These are phyloP conservation scores for Patellifolia procumbens DNA, from an alignment of 179 eudicot genomes.

Conservation along the genomic window DNA sequence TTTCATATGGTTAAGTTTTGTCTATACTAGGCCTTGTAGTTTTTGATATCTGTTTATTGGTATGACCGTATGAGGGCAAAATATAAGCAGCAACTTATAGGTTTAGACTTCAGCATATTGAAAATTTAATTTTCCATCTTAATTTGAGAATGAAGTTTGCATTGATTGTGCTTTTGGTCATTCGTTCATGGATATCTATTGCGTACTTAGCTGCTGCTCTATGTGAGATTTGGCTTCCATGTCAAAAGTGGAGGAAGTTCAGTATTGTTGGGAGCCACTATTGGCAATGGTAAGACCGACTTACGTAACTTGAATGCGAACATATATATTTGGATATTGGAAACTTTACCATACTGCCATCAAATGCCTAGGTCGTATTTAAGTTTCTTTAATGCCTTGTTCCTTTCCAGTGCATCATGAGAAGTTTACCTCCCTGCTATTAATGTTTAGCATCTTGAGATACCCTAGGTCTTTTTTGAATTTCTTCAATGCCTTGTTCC, in stretches of 20 bases:
- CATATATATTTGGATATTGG: not conserved
- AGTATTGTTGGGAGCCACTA: constrained; percentile 40
- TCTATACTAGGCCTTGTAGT: too few relatives aligned
- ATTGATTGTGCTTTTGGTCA: constrained; percentile 3
- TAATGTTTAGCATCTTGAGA: not conserved
- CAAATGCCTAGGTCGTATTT: not conserved
- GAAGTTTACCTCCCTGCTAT: too few relatives aligned
- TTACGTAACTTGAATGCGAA: not conserved
- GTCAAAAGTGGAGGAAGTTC: constrained; percentile 45
- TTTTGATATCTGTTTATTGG: too few relatives aligned
- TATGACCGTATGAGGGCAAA: not conserved
- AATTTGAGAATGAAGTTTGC: not conserved
- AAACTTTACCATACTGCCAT: not conserved
- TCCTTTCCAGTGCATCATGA: not conserved
- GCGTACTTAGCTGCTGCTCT: constrained; percentile 72
- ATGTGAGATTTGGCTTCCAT: constrained; percentile 90
- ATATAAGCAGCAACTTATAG: not conserved
- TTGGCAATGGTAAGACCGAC: constrained; percentile 71
- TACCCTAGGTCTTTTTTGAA: not conserved
- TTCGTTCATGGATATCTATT: constrained; percentile 69
- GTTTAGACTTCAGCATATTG: not conserved
- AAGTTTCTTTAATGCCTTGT: not conserved
- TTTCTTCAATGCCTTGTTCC: not conserved
- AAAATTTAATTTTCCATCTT: too few relatives aligned
- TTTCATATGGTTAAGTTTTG: not conserved